Evolutionary conservation across 257 asterid species (phyloP).

Genomic region (Fraxinus quadrangulata): DNA sequence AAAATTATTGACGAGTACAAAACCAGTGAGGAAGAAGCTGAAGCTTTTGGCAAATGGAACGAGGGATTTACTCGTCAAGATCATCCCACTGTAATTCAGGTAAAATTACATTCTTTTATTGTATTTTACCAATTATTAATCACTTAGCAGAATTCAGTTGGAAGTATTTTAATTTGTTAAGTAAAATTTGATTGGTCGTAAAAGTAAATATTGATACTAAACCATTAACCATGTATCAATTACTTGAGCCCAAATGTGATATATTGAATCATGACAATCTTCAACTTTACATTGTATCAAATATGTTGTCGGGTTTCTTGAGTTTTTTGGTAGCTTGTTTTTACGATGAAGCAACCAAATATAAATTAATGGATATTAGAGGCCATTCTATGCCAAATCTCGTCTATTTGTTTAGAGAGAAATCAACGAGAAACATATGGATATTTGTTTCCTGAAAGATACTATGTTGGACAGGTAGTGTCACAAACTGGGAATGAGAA

Average conservation of each 20-base stretch:
- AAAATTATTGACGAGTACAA: slow-evolving; percentile 40
- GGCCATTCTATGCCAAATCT: slow-evolving; percentile 63
- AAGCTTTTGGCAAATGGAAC: slow-evolving; percentile 37
- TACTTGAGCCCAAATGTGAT: too few species aligned
- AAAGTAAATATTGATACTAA: too few species aligned
- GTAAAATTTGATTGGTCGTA: too few species aligned
- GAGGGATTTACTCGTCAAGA: slow-evolving; percentile 41
- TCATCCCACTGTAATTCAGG: slow-evolving; percentile 55
- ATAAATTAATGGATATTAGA: slow-evolving; percentile 22
- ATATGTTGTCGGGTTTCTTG: too few species aligned
- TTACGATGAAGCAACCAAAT: too few species aligned
- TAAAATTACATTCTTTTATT: not conserved
- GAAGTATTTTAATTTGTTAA: too few species aligned
- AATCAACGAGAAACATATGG: slow-evolving; percentile 18
- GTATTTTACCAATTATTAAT: not conserved
- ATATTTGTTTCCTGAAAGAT: too few species aligned
- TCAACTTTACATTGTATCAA: too few species aligned
- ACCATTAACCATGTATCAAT: too few species aligned
- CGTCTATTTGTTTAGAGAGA: slow-evolving; percentile 62
- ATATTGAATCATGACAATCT: too few species aligned
- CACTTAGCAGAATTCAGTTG: too few species aligned
- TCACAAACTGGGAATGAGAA: slow-evolving; percentile 35
- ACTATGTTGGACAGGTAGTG: slow-evolving; percentile 37
- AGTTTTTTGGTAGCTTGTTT: too few species aligned
- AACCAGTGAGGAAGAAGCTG: slow-evolving; percentile 33